Base-by-base conservation (phyloP, 1,139 yeast genomes). In the Pichia norvegensis region DNA sequence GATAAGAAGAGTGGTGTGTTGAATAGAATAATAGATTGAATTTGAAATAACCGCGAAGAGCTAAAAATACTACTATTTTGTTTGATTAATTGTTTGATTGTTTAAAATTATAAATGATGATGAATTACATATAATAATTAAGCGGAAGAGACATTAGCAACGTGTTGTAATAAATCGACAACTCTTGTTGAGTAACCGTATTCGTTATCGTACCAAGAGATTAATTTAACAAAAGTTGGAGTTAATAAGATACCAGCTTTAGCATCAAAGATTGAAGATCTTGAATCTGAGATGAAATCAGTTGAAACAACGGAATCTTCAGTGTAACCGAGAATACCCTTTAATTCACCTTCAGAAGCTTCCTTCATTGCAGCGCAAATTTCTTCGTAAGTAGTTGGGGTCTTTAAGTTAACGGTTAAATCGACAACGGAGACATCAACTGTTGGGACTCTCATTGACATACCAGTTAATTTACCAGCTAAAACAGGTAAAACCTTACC, bases 141-240 rank as follows among this genome's bases (percentile, higher is more conserved):
- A 20, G 27, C 27, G 14, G 27, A 36, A 19, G 36, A 53, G 43
- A 53, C 62, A 56, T 57, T 72, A 57, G 88, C 86, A 67, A 82
- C 83, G 75, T 80, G 84, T 72, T 81, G 78, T 66, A 83, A 77
- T 69, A 84, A 78, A 74, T 84, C 94, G 59, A 84, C 90, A 62
- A 84, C 94, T 81, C 94, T 81, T 75, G 88, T 81, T 62, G 90
- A 81, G 82, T 84, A 84, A 73, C 92, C 92, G 74, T 70, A 84
- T 72, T 84, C 94, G 73, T 84, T 84, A 71, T 84, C 94, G 78
- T 84, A 84, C 94, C 94, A 84, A 55, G 92, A 75, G 67, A 84
- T 74, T 71, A 84, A 76, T 76, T 84, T 84, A 68, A 83, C 90
- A 70, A 84, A 84, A 60, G 83, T 81, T 68, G 90, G 87, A 61